Conservation (phyloP, 2,329 filamentous ascomycete genomes). For the Trichoderma breve region DNA sequence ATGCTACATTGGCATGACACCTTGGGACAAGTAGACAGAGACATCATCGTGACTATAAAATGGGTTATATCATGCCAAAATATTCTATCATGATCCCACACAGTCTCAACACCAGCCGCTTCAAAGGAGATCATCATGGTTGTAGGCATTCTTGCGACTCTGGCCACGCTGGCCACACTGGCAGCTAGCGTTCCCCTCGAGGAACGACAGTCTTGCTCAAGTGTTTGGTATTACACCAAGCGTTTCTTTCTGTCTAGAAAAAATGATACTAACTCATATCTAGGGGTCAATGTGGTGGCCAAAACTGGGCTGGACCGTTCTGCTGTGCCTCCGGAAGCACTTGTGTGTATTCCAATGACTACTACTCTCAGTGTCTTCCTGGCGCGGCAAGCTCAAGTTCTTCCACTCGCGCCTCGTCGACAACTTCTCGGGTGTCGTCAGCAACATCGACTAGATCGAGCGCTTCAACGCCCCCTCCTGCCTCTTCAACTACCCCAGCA, state of each 20-base stretch:
- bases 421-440: not conserved
- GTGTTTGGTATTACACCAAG: not conserved
- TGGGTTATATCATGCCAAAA: not conserved
- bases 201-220: slow-evolving; percentile 1
- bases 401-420: not conserved
- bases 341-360: not conserved
- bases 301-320: not conserved
- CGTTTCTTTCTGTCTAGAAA: not conserved
- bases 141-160: not conserved
- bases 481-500: not conserved
- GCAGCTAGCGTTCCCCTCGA: not conserved
- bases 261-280: not conserved
- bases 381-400: not conserved
- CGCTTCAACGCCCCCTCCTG: not conserved
- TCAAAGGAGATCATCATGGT: not conserved
- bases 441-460: not conserved
- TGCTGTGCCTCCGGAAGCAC: slow-evolving; percentile 8
- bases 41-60: not conserved
- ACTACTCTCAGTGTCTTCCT: slow-evolving; percentile 9
- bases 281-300: slow-evolving; percentile 11
- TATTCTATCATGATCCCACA: not conserved
- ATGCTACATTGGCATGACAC: not conserved
- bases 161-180: slow-evolving; percentile 9
- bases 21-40: not conserved
- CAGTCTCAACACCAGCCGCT: not conserved